Conservation (phyloP, 73 alveolate genomes). For the Stentor coeruleus region DNA sequence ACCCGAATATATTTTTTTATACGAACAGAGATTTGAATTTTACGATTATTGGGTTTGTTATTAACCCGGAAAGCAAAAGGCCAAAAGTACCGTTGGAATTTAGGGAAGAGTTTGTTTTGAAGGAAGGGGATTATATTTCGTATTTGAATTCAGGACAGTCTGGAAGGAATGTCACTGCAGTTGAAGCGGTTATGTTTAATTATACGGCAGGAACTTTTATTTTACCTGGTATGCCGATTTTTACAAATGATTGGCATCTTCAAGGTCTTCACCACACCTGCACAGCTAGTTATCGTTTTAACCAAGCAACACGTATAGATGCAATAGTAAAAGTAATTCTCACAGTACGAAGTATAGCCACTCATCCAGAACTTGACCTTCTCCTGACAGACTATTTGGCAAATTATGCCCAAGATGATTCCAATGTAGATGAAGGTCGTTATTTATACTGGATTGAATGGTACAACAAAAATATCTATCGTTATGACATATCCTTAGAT, state of each 20-base stretch:
- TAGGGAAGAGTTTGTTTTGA: background rate
- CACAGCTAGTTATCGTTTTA: background rate
- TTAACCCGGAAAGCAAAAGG: background rate
- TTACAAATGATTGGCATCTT: background rate
- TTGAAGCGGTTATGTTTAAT: background rate
- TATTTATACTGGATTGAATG: conserved; percentile 25
- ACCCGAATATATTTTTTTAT: background rate
- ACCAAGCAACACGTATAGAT: background rate
- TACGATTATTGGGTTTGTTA: background rate
- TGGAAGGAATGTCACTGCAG: background rate
- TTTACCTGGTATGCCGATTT: conserved; percentile 1
- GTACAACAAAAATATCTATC: background rate
- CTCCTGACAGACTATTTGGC: background rate
- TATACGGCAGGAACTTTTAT: background rate
- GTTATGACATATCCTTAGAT: background rate
- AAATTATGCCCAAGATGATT: background rate
- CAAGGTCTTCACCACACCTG: background rate
- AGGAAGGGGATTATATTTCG: background rate
- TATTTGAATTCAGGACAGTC: background rate
- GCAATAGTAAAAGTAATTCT: background rate
- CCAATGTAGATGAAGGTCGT: background rate
- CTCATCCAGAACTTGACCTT: background rate
- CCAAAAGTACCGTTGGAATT: background rate
- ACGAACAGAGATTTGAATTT: background rate
- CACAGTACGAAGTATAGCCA: background rate